Evolutionary conservation across 2,329 filamentous ascomycete species (phyloP), one percentile per base, ranked within the genome.

Genomic region (Fonsecaea monophora): DNA sequence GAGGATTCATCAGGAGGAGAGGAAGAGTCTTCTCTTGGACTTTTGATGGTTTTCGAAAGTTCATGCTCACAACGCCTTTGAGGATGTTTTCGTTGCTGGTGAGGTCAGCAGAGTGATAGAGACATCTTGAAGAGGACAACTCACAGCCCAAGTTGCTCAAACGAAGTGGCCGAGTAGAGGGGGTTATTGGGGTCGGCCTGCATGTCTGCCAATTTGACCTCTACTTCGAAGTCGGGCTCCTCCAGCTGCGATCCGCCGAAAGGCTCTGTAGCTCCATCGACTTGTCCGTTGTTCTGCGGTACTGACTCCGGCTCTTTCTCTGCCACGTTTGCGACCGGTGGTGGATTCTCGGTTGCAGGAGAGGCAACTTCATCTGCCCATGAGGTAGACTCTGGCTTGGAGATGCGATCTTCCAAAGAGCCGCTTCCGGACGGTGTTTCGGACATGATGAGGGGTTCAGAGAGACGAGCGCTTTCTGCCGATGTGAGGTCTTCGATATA

Each of bases 21-120:
- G 95, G 95, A 18, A 99, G 86, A 1, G 95, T 95, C 73, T 90
- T 92, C 79, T 97, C 95, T 82, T 99, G 95, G 72, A 99, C 96
- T 82, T 99, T 99, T 64, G 95, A 98, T 0, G 95, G 95, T 80
- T 96, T 96, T 75, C 89, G 86, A 83, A 97, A 98, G 80, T 91
- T 91, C 86, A 98, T 91, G 62, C 87, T 84, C 55, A 89, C 83
- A 37, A 97, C 85, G 56, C 92, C 93, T 71, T 92, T 88, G 62
- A 94, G 86, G 70, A 98, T 90, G 42, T 72, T 66, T 21, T 68
- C 66, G 55, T 65, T 61, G 45, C 70, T 72, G 61, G n/a, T 13
- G n/a, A 57, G 2, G 65, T 67, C 60, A 67, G 65, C 18, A 32
- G 34, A 12, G 13, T 2, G 4, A 21, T 18, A 18, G 21, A 12